Percentiles rank a stretch among this genome's conserved stretches.
Evolutionary conservation across 805 yeast species (phyloP).

Genomic region (Candida silvicultrix): DNA sequence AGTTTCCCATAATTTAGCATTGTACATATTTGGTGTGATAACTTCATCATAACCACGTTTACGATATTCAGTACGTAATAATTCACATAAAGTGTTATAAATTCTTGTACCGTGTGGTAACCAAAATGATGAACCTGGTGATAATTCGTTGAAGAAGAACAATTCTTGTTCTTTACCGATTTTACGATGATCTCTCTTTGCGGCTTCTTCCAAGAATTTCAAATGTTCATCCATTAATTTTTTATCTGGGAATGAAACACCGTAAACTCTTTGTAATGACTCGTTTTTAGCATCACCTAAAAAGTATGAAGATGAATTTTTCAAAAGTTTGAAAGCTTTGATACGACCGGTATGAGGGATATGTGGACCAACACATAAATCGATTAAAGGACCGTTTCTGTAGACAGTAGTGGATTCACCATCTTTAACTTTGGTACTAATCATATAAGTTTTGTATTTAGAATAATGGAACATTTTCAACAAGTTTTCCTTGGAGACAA

Average conservation of each 20-base stretch:
- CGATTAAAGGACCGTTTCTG: constrained; percentile 96
- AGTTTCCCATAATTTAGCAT: constrained; percentile 95
- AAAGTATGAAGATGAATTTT: constrained; percentile 95
- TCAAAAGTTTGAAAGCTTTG: constrained; percentile 88
- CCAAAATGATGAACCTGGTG: constrained; percentile 99
- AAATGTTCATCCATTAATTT: constrained; percentile 91
- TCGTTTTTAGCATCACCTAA: constrained; percentile 90
- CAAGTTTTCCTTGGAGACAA: constrained; percentile 84
- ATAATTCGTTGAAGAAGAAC: constrained; percentile 91
- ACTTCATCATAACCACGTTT: constrained; percentile 97
- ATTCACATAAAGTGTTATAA: constrained; percentile 77
- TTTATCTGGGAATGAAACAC: constrained; percentile 98
- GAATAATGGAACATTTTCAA: constrained; percentile 92
- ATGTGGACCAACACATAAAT: constrained; percentile 96
- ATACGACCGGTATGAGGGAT: constrained; percentile 96
- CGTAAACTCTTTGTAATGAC: constrained; percentile 94
- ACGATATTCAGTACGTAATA: constrained; percentile 79
- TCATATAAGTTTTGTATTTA: constrained; percentile 88
- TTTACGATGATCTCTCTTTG: constrained; percentile 92
- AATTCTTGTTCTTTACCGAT: constrained; percentile 96
- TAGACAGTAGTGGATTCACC: constrained; percentile 95
- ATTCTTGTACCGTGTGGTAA: constrained; percentile 98
- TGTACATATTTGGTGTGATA: constrained; percentile 98
- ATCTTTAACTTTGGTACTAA: constrained; percentile 86
- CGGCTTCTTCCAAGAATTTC: constrained; percentile 93